These are phyloP conservation scores for Canariomyces notabilis DNA, from an alignment of 2,329 filamentous ascomycete genomes.

Conservation along the genomic window DNA sequence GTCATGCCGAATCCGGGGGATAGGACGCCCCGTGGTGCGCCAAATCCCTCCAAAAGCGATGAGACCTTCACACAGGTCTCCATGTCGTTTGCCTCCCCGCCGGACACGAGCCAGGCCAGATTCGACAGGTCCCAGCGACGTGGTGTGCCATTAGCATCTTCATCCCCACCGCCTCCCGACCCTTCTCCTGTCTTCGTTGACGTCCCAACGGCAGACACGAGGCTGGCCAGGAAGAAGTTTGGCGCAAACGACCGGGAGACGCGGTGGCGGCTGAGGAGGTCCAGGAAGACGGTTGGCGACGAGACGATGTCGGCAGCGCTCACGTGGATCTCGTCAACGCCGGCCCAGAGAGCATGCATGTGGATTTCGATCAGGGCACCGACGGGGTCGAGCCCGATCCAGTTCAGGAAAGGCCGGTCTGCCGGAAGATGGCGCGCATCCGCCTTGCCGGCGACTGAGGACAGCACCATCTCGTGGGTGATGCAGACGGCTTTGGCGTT, in stretches of 20 bases:
- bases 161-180: no score
- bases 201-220: slow-evolving; percentile 19
- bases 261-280: slow-evolving; percentile 36
- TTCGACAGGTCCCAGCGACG: slow-evolving; percentile 12
- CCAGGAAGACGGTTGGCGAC: slow-evolving; percentile 36
- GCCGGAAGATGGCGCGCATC: slow-evolving; percentile 24
- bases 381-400: slow-evolving; percentile 51
- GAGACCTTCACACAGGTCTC: slow-evolving; percentile 30
- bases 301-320: slow-evolving; percentile 36
- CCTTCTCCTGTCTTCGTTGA: no score
- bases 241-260: slow-evolving; percentile 42
- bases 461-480: slow-evolving; percentile 38
- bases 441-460: slow-evolving; percentile 38
- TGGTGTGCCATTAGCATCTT: no score
- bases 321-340: slow-evolving; percentile 43
- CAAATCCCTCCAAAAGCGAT: slow-evolving; percentile 28
- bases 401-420: slow-evolving; percentile 39
- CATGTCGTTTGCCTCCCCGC: slow-evolving; percentile 42
- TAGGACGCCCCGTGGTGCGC: slow-evolving; percentile 33
- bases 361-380: slow-evolving; percentile 48
- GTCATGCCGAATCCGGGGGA: slow-evolving; percentile 45
- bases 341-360: slow-evolving; percentile 40
- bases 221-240: slow-evolving; percentile 33
- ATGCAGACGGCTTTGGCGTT: slow-evolving; percentile 46
- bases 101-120: slow-evolving; percentile 33